A percentile compares a stretch with the other conserved stretches of the same genome.
Conservation (phyloP, 345 rosid genomes). For the Dipteronia dyeriana region DNA sequence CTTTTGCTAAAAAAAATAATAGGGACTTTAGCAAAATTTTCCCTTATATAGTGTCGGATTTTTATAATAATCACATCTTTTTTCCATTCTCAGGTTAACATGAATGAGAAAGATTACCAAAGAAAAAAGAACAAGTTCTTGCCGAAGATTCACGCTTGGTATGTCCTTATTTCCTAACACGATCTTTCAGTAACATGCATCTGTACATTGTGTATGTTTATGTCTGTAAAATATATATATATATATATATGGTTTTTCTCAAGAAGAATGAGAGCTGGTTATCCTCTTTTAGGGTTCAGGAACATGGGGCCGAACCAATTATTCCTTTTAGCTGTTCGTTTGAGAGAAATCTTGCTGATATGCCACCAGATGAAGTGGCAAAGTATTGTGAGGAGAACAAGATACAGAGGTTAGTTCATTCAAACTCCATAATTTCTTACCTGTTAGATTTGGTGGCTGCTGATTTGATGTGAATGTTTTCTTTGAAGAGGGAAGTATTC, state of each 20-base stretch:
- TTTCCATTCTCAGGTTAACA: conserved; percentile 66
- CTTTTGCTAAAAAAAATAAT: no score
- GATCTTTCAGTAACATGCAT: neutral
- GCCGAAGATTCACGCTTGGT: conserved; percentile 99
- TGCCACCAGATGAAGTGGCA: conserved; percentile 71
- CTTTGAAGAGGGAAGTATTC: neutral
- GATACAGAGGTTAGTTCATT: conserved; percentile 75
- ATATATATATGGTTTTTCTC: neutral
- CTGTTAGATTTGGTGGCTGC: neutral
- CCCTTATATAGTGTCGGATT: neutral
- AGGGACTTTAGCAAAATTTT: no score
- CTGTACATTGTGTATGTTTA: neutral
- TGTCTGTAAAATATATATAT: neutral
- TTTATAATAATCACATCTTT: neutral
- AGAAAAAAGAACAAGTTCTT: conserved; percentile 96
- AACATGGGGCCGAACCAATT: conserved; percentile 88
- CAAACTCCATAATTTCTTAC: neutral
- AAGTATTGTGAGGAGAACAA: conserved; percentile 96
- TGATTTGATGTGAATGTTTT: neutral
- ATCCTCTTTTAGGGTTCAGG: conserved; percentile 78
- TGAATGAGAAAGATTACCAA: conserved; percentile 94
- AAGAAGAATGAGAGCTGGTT: conserved; percentile 10
- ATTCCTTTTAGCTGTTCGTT: conserved; percentile 88
- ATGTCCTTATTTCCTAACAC: conserved; percentile 19
- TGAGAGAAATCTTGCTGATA: conserved; percentile 82